Evolutionary conservation across 305 asterid species (phyloP), one percentile per base, ranked within the genome.

Genomic region (Solanum aculeatissimum): DNA sequence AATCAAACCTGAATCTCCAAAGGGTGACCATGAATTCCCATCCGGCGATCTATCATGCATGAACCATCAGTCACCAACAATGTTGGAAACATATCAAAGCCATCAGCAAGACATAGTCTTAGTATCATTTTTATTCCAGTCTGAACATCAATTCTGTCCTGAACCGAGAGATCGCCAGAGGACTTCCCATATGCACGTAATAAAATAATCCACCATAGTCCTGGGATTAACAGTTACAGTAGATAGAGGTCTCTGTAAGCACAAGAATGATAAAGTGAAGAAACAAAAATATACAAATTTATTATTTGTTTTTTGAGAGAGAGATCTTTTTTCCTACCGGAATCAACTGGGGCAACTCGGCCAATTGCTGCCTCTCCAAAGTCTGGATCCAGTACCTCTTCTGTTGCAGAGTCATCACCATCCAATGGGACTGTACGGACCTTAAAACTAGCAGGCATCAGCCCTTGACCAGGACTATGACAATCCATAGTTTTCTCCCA

Each of bases 401-500:
- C 97, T 0, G 91, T 93, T 63, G 90, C 92, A 63, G 90, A 85
- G 80, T 92, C 95, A 74, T 90, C 93, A 77, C 91, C 91, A 35
- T 93, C 97, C 63, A 93, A 68, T 43, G 93, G 94, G 42, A 91
- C 93, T 38, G 94, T 90, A 8, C 97, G 91, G 55, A 92, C 94
- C 88, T 93, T 93, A 83, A 93, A 93, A 89, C 97, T 93, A 77
- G 95, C 94, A 53, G 97, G 97, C 97, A 93, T 93, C 91, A 93
- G 55, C 57, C 97, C 97, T 89, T 93, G 95, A 81, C 94, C 97
- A 29, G 97, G 97, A 85, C 95, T 93, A 90, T 93, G 93, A 81
- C 97, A 93, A 88, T 93, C 97, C 91, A 93, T 89, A 15, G 97
- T 93, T 88, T 93, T 93, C 89, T 93, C 97, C 97, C 97, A 93